phyloP scores from a whole-genome alignment of 495 filamentous ascomycete genomes.

The Hyphodiscus hymeniophilus region DNA sequence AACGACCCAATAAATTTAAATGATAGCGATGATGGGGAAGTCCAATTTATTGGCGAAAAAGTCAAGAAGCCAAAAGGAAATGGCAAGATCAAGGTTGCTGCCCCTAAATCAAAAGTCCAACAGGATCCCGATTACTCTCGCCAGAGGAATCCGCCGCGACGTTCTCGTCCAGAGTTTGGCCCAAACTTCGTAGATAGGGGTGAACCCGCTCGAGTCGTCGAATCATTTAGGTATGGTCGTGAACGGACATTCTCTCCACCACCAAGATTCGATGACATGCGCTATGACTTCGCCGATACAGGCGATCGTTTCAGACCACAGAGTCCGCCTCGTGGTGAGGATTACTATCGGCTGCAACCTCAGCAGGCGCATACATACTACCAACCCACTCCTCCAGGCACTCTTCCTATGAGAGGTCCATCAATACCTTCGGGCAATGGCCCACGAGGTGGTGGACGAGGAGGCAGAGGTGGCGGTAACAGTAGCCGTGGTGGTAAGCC shows the following conservation, averaged over 20 bases:
- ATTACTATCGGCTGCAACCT: neutral
- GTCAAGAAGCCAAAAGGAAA: conserved; percentile 14
- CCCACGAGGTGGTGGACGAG: neutral
- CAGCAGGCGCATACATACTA: neutral
- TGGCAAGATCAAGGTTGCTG: conserved; percentile 12
- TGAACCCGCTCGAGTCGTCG: neutral
- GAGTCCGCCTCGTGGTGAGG: neutral
- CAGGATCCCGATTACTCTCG: neutral
- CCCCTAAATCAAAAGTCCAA: neutral
- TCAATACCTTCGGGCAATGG: neutral
- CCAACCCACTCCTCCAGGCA: no score
- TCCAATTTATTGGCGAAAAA: conserved; percentile 23
- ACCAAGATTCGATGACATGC: conserved; percentile 1
- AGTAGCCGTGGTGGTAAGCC: neutral
- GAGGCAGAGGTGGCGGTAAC: neutral
- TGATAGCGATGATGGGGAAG: conserved; percentile 20
- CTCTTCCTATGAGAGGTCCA: no score
- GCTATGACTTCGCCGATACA: neutral
- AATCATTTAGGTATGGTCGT: neutral
- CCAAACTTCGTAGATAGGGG: neutral
- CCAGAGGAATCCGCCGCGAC: neutral
- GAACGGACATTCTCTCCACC: conserved; percentile 5
- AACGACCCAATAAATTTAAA: conserved; percentile 20
- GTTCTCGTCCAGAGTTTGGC: neutral
- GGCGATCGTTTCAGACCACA: neutral